Evolutionary conservation across 257 asterid species (phyloP).

Genomic region (Dorcoceras hygrometricum): DNA sequence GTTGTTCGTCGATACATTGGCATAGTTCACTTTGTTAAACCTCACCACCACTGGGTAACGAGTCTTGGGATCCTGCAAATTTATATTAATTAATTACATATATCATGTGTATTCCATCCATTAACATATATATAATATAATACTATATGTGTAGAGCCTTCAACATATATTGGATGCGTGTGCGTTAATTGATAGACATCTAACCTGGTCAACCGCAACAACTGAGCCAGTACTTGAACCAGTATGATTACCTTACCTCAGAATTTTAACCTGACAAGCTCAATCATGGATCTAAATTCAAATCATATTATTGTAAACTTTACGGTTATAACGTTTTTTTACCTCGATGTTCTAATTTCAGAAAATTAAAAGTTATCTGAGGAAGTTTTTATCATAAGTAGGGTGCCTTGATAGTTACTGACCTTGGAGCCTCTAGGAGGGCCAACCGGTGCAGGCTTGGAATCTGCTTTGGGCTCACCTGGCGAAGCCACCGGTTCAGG

Average conservation of each 20-base stretch:
- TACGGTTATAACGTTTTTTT: too few relatives aligned
- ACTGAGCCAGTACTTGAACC: slow-evolving; percentile 91
- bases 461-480: slow-evolving; percentile 48
- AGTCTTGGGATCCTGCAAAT: slow-evolving; percentile 75
- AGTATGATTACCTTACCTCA: slow-evolving; percentile 89
- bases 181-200: background rate
- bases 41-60: slow-evolving; percentile 93
- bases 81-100: background rate
- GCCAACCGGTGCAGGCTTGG: slow-evolving; percentile 83
- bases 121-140: background rate
- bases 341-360: too few relatives aligned
- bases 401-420: too few relatives aligned
- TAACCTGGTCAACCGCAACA: slow-evolving; percentile 95
- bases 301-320: too few relatives aligned
- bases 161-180: too few relatives aligned
- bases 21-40: slow-evolving; percentile 89
- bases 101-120: background rate
- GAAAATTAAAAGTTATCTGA: too few relatives aligned
- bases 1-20: slow-evolving; percentile 93
- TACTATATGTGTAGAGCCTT: too few relatives aligned
- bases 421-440: slow-evolving; percentile 71
- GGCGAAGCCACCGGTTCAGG: slow-evolving; percentile 29
- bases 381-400: too few relatives aligned
- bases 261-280: slow-evolving; percentile 67
- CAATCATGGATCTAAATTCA: background rate